A percentile compares a stretch with the other conserved stretches of the same genome.
Conservation (phyloP, 2,329 filamentous ascomycete genomes). For the Cryphonectria japonica region DNA sequence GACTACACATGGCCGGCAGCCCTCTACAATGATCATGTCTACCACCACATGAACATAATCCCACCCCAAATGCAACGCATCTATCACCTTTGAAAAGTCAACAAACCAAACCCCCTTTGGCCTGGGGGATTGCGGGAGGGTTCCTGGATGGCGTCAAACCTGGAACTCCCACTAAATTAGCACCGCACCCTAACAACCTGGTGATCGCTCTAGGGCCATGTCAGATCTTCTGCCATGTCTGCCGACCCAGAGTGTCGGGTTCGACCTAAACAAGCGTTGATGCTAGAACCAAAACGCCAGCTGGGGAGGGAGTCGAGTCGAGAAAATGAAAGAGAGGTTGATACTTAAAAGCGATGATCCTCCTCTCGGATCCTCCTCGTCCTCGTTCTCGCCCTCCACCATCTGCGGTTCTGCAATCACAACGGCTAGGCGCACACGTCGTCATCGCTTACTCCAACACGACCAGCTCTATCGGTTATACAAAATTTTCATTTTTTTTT, state of each 20-base stretch:
- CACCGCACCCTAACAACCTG: constrained; percentile 26
- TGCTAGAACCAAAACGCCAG: constrained; percentile 27
- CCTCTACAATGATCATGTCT: neutral
- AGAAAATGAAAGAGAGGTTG: neutral
- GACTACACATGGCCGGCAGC: constrained; percentile 6
- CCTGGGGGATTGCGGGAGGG: constrained; percentile 24
- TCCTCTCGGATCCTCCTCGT: neutral
- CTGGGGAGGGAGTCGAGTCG: neutral
- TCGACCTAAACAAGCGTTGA: constrained; percentile 43
- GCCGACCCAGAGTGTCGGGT: constrained; percentile 44
- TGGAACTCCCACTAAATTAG: constrained; percentile 30
- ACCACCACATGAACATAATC: neutral
- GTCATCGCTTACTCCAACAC: neutral
- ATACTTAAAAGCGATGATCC: neutral
- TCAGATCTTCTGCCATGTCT: constrained; percentile 40
- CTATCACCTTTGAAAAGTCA: neutral
- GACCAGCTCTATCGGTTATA: neutral
- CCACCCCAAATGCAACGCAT: neutral
- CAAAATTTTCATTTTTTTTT: neutral
- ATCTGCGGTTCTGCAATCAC: constrained; percentile 1
- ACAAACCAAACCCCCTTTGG: constrained; percentile 16
- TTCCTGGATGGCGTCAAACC: constrained; percentile 26
- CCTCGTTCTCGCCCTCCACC: neutral
- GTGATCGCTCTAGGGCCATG: constrained; percentile 37
- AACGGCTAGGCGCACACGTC: neutral